Evolutionary conservation across 371 early-diverging fungal species (phyloP).

Genomic region (Zopfochytrium polystomum): DNA sequence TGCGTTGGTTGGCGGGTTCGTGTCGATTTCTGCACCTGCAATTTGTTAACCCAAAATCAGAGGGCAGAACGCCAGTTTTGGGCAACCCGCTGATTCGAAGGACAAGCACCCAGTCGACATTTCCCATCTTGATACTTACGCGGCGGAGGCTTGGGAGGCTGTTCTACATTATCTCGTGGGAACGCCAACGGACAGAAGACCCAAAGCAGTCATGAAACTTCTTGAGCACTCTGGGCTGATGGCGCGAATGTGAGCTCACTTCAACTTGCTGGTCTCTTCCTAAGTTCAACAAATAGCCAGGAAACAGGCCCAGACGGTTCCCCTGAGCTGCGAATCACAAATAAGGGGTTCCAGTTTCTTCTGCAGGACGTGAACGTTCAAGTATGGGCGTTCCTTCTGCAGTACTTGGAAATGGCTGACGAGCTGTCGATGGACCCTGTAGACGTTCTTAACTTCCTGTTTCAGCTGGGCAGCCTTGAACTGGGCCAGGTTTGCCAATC

Average conservation of each 20-base stretch:
- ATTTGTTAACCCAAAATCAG: constrained; percentile 38
- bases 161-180: constrained; percentile 95
- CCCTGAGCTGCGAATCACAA: constrained; percentile 70
- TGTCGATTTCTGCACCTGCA: background rate
- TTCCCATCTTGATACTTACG: constrained; percentile 72
- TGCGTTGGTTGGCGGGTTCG: constrained; percentile 87
- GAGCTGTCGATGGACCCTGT: constrained; percentile 84
- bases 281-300: no score
- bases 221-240: constrained; percentile 75
- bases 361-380: constrained; percentile 90
- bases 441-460: constrained; percentile 85
- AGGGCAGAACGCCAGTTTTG: constrained; percentile 80
- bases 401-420: constrained; percentile 84
- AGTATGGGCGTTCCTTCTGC: constrained; percentile 91
- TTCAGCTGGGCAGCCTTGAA: constrained; percentile 86
- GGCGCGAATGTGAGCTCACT: constrained; percentile 36
- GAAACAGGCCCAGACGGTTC: constrained; percentile 12
- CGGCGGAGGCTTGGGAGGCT: constrained; percentile 85
- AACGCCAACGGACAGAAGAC: constrained; percentile 65
- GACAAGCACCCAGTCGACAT: constrained; percentile 70
- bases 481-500: constrained; percentile 67
- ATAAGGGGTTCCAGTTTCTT: constrained; percentile 94
- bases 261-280: background rate
- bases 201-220: constrained; percentile 73
- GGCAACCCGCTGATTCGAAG: constrained; percentile 61